These are phyloP conservation scores for Oxyria digyna DNA, from an alignment of 148 eudicot species.

Conservation along the genomic window DNA sequence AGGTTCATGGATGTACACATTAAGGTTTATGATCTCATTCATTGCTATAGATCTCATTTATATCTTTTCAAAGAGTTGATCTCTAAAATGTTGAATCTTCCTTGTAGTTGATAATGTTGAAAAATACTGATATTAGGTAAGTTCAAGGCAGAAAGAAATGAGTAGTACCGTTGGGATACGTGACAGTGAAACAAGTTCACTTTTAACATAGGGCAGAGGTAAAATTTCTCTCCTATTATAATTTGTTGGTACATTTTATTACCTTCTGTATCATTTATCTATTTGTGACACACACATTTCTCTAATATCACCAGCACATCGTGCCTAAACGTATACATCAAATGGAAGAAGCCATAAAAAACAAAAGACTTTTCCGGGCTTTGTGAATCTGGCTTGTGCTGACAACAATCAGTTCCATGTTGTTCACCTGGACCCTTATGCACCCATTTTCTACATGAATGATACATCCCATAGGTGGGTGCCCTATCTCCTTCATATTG, in stretches of 20 bases:
- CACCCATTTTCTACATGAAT: slow-evolving; percentile 95
- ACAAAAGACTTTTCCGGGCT: slow-evolving; percentile 66
- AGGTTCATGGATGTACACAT: no score
- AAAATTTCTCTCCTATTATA: neutral
- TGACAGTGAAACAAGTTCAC: slow-evolving; percentile 77
- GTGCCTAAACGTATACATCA: slow-evolving; percentile 61
- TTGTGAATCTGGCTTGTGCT: slow-evolving; percentile 61
- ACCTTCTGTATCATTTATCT: neutral
- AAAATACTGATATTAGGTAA: slow-evolving; percentile 38
- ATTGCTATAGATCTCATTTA: no score
- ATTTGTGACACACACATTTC: neutral
- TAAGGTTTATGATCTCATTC: no score
- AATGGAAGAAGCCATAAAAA: slow-evolving; percentile 88
- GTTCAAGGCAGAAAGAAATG: slow-evolving; percentile 90
- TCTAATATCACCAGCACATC: slow-evolving; percentile 44
- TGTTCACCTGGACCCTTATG: slow-evolving; percentile 79
- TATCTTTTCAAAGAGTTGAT: neutral
- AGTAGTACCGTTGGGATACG: slow-evolving; percentile 91
- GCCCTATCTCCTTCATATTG: no score
- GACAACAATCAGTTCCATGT: slow-evolving; percentile 97
- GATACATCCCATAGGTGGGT: slow-evolving; percentile 88
- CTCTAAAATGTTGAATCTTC: neutral
- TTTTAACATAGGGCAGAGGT: slow-evolving; percentile 83
- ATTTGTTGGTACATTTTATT: no score
- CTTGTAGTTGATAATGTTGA: neutral